These are phyloP conservation scores for Oryza coarctata DNA, from an alignment of 176 grass and related monocot species.

Conservation along the genomic window DNA sequence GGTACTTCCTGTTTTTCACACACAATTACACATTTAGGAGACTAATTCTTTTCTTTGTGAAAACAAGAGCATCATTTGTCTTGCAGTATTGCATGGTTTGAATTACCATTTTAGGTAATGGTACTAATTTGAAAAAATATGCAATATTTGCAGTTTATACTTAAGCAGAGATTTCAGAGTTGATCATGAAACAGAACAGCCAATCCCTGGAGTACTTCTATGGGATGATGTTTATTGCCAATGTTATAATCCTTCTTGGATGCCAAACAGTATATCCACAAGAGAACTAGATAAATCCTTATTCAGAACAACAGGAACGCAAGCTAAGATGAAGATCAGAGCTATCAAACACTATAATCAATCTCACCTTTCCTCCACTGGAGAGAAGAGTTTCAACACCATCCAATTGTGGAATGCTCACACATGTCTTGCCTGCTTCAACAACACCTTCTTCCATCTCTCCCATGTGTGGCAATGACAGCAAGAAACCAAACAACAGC, in stretches of 20 bases:
- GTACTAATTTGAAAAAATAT: background rate
- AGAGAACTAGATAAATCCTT: background rate
- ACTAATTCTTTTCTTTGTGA: background rate
- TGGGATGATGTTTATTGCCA: background rate
- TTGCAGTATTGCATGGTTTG: background rate
- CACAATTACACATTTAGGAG: background rate
- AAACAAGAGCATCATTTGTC: background rate
- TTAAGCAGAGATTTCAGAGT: background rate
- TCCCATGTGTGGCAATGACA: background rate
- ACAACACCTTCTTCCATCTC: background rate
- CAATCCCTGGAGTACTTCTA: background rate
- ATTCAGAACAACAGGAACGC: background rate
- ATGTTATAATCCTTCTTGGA: background rate
- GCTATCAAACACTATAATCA: background rate
- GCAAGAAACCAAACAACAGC: background rate
- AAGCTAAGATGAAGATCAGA: background rate
- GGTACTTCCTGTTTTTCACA: conserved; percentile 32
- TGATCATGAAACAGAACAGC: background rate
- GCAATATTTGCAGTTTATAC: background rate
- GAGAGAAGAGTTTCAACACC: conserved; percentile 39
- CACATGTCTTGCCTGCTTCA: background rate
- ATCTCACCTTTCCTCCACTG: conserved; percentile 37
- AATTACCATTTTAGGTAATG: background rate
- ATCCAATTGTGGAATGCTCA: background rate
- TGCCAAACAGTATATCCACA: background rate